Base-by-base conservation (phyloP, 768 basidiomycete genomes). In the Rhodotorula diobovata region DNA sequence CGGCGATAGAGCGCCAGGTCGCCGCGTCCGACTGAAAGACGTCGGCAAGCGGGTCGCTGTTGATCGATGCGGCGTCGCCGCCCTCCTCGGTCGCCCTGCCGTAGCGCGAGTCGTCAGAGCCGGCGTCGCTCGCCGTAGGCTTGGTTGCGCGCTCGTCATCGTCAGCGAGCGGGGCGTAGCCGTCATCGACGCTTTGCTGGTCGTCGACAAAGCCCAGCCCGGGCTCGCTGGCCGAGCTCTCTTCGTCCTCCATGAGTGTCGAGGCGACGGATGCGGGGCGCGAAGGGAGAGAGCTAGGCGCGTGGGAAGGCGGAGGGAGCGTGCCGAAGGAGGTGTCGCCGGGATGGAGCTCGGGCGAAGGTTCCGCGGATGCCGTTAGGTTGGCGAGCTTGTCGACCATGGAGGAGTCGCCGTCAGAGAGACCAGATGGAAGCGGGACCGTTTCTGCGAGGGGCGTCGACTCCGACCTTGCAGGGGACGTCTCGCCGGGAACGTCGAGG, bases 21-120 rank as follows among this genome's bases (percentile, higher is more conserved):
- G 67, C 61, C 66, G 69, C 71, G 56, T 77, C 76, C 34, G 63
- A 68, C 30, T 57, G 61, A 61, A 78, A 78, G 34, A 78, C 61
- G 58, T 77, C 77, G 32, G 50, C 67, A 28, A 78, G 72, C 10
- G 74, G 76, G 51, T 78, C 77, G 21, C 4, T 46, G 0, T 16
- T 9, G 4, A 37, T 23, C 20, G 30, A 4, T 15, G 37, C 53
- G 12, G 9, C 25, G 6, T n/a, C 20, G 6, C 4, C 46, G n/a
- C 34, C 9, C 37, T 45, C 58, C 34, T 23, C 8, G 9, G 53
- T 55, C 48, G 61, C 48, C 2, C 51, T 56, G 34, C 43, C 62
- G 34, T 66, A 67, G n/a, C 28, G 18, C 63, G 57, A 46, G 20
- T 53, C 65, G 51, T 46, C 57, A 34, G 50, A 51, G 4, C 30